phyloP scores from a whole-genome alignment of 805 yeast genomes.

The Metschnikowia koreensis region DNA sequence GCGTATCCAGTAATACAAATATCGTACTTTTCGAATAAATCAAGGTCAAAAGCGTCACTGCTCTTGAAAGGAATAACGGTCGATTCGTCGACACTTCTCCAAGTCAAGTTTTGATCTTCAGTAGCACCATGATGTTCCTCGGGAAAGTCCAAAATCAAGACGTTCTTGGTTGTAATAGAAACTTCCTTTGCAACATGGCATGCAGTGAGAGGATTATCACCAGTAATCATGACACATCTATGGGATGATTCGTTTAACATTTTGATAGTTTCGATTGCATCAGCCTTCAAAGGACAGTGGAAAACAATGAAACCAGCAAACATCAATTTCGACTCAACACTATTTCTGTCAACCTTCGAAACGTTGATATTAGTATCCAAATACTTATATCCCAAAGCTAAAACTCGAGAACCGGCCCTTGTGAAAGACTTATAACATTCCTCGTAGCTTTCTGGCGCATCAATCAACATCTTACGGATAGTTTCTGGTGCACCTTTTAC shows the following conservation, averaged over 20 bases:
- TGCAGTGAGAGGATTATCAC: constrained; percentile 98
- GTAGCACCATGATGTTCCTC: constrained; percentile 57
- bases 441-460: constrained; percentile 78
- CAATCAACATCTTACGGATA: constrained; percentile 67
- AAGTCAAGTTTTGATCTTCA: constrained; percentile 58
- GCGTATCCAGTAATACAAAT: constrained; percentile 95
- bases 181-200: constrained; percentile 97
- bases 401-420: constrained; percentile 92
- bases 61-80: constrained; percentile 65
- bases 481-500: constrained; percentile 99
- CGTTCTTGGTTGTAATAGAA: constrained; percentile 77
- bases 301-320: constrained; percentile 95
- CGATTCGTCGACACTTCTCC: constrained; percentile 84
- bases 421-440: constrained; percentile 85
- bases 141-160: constrained; percentile 81
- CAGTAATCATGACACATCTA: constrained; percentile 96
- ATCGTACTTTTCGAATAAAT: constrained; percentile 66
- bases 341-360: constrained; percentile 63
- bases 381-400: constrained; percentile 87
- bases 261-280: constrained; percentile 84
- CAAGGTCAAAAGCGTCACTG: constrained; percentile 51
- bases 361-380: constrained; percentile 52
- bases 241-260: constrained; percentile 95
- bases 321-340: constrained; percentile 66
- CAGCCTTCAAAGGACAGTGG: constrained; percentile 94